Evolutionary conservation across 78 protist species (phyloP), one percentile per base, ranked within the genome.

Genomic region (Protostelium mycophagum): DNA sequence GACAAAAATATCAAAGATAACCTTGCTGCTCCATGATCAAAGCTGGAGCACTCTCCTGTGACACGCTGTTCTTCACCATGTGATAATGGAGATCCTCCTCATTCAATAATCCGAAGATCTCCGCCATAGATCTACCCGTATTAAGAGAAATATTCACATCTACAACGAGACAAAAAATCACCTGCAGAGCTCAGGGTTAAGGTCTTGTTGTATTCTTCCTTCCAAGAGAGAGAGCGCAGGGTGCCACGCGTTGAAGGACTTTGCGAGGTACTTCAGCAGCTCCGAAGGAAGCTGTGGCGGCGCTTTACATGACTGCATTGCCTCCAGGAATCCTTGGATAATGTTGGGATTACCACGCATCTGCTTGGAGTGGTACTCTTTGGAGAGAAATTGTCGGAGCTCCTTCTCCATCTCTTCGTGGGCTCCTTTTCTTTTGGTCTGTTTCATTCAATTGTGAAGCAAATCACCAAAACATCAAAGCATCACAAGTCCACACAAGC

Each of bases 161-260:
- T 35, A 29, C 0, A 16, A 23, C 85, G 31, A 29, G 34, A n/a
- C 28, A 29, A 25, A 36, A 89, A 35, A 25, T 10, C 0, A n/a
- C 5, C 36, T 28, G 28, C 35, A 25, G 1, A 73, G 35, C 37
- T 1, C 28, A 23, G 29, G 25, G 31, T 16, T 34, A 25, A 35
- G 84, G 0, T 1, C 36, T 36, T 51, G 38, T 31, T 90, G 29
- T 0, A 88, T 28, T 31, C 51, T 31, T 5, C 28, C 31, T 39
- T 96, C 97, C 25, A 97, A 84, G 63, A 93, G 34, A 31, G 83
- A 37, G 0, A 95, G 37, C 28, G 94, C 90, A 0, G 51, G 28
- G 63, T 88, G 94, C 97, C 96, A 97, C 37, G 91, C 86, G 38
- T 88, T 90, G 94, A 38, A 95, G 28, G 84, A 36, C 37, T 87